A percentile compares a stretch with the other conserved stretches of the same genome.
Conservation (phyloP, 2,329 filamentous ascomycete species). For the Penicillium sp. region DNA sequence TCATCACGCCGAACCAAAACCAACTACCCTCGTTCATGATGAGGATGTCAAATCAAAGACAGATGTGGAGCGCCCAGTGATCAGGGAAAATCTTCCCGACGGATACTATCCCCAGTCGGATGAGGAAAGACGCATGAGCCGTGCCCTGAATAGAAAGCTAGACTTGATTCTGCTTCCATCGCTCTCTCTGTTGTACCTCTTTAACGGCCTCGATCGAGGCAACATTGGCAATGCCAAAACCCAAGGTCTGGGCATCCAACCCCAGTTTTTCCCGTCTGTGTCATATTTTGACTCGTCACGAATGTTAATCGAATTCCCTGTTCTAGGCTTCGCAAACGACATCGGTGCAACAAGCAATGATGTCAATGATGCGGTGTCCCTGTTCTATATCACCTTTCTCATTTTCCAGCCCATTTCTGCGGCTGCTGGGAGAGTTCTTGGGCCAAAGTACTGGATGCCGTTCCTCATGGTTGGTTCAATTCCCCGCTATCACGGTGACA, state of each 20-base stretch:
- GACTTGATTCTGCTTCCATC: not conserved
- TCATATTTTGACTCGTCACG: not conserved
- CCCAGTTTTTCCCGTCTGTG: not conserved
- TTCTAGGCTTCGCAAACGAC: not conserved
- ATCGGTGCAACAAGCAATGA: not conserved
- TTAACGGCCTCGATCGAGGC: not conserved
- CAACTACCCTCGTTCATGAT: too few species aligned
- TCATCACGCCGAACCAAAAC: too few species aligned
- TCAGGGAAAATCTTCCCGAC: not conserved
- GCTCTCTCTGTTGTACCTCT: not conserved
- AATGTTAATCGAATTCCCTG: not conserved
- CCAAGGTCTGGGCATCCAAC: not conserved
- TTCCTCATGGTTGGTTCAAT: not conserved
- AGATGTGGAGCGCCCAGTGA: too few species aligned
- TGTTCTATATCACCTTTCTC: not conserved
- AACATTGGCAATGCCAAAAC: not conserved
- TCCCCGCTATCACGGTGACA: not conserved
- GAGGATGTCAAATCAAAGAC: too few species aligned
- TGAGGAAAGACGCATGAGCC: not conserved
- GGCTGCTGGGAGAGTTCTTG: not conserved
- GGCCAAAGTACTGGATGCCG: not conserved
- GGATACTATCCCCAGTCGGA: not conserved
- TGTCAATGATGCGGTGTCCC: not conserved
- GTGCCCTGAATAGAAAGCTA: not conserved
- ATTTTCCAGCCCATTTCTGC: not conserved